phyloP scores from a whole-genome alignment of 1,284 basidiomycete species.

The Somion occarium region DNA sequence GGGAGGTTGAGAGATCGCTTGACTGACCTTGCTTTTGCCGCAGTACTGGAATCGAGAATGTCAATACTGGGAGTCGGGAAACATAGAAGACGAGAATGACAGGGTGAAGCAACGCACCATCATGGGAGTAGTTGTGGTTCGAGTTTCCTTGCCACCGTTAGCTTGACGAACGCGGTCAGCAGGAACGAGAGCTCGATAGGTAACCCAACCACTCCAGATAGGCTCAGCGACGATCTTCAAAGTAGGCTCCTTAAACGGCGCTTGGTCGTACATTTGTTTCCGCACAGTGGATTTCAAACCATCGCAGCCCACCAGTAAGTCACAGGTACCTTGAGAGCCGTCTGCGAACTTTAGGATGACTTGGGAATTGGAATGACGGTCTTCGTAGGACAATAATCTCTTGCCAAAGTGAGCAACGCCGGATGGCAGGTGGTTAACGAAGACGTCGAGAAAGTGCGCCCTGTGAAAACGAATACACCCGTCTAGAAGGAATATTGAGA shows the following conservation, averaged over 20 bases:
- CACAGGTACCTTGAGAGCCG: slow-evolving; percentile 31
- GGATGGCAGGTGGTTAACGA: slow-evolving; percentile 35
- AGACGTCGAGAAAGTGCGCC: slow-evolving; percentile 42
- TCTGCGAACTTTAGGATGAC: slow-evolving; percentile 29
- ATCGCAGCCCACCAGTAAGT: slow-evolving; percentile 42
- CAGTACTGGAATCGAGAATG: slow-evolving; percentile 19
- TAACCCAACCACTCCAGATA: slow-evolving; percentile 29
- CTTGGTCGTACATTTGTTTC: slow-evolving; percentile 27
- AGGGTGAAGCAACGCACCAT: slow-evolving; percentile 25
- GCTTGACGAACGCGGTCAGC: slow-evolving; percentile 2
- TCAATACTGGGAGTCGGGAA: not conserved
- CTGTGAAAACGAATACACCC: slow-evolving; percentile 41
- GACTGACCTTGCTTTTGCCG: slow-evolving; percentile 20
- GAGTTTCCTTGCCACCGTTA: slow-evolving; percentile 11
- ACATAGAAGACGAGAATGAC: not conserved
- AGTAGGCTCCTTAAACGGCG: slow-evolving; percentile 1
- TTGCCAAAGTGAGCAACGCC: slow-evolving; percentile 40
- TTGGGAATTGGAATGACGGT: slow-evolving; percentile 6
- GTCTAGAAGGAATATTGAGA: slow-evolving; percentile 17
- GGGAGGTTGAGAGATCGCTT: not conserved
- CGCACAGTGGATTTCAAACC: slow-evolving; percentile 49
- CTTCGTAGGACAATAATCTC: slow-evolving; percentile 20
- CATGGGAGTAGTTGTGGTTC: slow-evolving; percentile 25
- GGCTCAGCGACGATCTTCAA: slow-evolving; percentile 25
- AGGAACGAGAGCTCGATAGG: slow-evolving; percentile 34